Base-by-base conservation (phyloP, 495 filamentous ascomycete genomes). In the Aspergillus leporis region DNA sequence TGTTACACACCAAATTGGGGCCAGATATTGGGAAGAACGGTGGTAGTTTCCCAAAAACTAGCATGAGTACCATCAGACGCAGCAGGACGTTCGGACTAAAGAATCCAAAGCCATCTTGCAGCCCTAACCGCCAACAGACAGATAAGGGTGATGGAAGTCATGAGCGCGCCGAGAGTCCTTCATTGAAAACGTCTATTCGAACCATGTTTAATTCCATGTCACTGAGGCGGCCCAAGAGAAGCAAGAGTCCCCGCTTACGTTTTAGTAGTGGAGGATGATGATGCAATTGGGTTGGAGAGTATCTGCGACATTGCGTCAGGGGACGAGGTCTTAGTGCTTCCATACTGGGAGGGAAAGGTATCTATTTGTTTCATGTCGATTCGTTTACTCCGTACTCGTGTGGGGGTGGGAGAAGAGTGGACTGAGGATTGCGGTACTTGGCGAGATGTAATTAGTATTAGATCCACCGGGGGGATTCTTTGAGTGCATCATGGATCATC, bases 141-240 rank as follows among this genome's bases (percentile, higher is more conserved):
- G 5, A 21, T 0, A 60, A 64, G 13, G 30, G 30, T 5, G 56
- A 59, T 9, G 56, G 48, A 23, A 51, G 30, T 22, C 31, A 55
- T 25, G 58, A 56, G 23, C 19, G 34, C 14, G 45, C 49, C 1
- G 59, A 64, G 12, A 54, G 7, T 3, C 56, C 43, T 43, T 31
- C 53, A 9, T 16, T 59, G 21, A 67, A 62, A 53, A 36, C 59
- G n/a, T 57, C 55, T 10, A 56, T 64, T 21, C 60, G 65, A n/a
- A 55, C 58, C 21, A 53, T 67, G 28, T 62, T 67, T 38, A 62
- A 62, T 49, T 67, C 65, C 19, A 64, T 67, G 60, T 59, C 61
- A 14, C 38, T 53, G 5, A 56, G 61, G n/a, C 46, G 22, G 56
- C 30, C 59, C 32, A 67, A 53, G 28, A 55, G 40, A 7, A 45